Percentiles rank a stretch among this genome's conserved stretches.
phyloP scores from a whole-genome alignment of 192 early-diverging fungal species.

The Coemansia javaensis region DNA sequence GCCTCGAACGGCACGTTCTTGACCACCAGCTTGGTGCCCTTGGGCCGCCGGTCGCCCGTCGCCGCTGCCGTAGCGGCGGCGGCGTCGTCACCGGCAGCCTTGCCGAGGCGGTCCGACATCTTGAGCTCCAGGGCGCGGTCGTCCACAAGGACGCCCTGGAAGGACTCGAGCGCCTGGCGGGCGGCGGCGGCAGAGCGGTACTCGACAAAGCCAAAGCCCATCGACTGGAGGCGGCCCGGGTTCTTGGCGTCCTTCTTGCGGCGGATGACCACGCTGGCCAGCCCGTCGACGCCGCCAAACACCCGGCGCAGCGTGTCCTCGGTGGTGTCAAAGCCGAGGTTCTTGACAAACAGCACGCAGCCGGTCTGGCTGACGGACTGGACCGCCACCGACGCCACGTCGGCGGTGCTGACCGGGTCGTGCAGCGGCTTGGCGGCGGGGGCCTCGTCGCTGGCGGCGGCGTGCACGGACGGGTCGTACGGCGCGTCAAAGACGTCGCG shows the following conservation, averaged over 20 bases:
- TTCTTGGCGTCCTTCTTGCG: constrained; percentile 85
- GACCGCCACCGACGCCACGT: background rate
- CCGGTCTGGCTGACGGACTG: constrained; percentile 53
- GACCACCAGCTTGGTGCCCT: constrained; percentile 82
- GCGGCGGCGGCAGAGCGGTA: constrained; percentile 80
- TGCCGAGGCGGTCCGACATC: constrained; percentile 67
- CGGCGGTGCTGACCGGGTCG: constrained; percentile 42
- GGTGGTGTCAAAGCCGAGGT: constrained; percentile 87
- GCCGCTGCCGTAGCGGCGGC: background rate
- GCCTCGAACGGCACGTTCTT: constrained; percentile 97
- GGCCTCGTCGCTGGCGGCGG: constrained; percentile 30
- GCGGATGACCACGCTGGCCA: constrained; percentile 75
- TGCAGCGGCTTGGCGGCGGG: constrained; percentile 40
- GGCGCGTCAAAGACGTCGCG: constrained; percentile 68
- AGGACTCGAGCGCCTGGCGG: constrained; percentile 74
- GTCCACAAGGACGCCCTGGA: constrained; percentile 82
- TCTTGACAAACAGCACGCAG: constrained; percentile 93
- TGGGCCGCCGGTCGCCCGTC: constrained; percentile 55
- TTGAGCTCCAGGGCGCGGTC: constrained; percentile 87
- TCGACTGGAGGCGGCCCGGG: constrained; percentile 67
- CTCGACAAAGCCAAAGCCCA: constrained; percentile 98
- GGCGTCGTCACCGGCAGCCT: constrained; percentile 7
- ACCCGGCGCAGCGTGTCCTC: constrained; percentile 68
- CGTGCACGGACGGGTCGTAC: constrained; percentile 33
- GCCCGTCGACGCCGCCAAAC: constrained; percentile 72